Base-by-base conservation (phyloP, 1,284 basidiomycete genomes). In the Ceratobasidium sp. region DNA sequence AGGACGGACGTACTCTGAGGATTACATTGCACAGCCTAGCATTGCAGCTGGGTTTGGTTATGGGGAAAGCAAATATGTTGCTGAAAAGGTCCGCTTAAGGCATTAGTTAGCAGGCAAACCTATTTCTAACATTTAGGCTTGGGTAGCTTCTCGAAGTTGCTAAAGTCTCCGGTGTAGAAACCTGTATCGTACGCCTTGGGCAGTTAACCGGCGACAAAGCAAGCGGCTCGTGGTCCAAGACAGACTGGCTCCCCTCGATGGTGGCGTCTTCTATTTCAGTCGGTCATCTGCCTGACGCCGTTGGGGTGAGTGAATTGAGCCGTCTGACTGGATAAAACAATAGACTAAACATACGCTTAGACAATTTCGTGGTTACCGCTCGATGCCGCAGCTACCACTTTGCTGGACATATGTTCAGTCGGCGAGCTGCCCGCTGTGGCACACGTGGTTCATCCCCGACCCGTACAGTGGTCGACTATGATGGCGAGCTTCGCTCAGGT, bases 1-100 rank as follows among this genome's bases (percentile, higher is more conserved):
- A 14, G 46, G 62, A 21, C 52, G 50, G 7, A n/a, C 46, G 41
- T 59, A 58, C 62, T 28, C 61, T 26, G 75, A 76, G 49, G 54
- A 54, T 11, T 62, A 71, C 30, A 46, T 71, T 28, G 32, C 59
- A 28, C 35, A 73, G n/a, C 28, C 71, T 6, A 54, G 28, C 26
- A 35, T 58, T 30, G 16, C 55, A 18, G 43, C 47, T 32, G 73
- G 71, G 9, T 58, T 55, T 41, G 75, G 75, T 44, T 76, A 76
- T 38, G 74, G 75, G 4, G 75, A 76, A 28, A 73, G 70, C 59
- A 76, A 76, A 47, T 72, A 72, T 35, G 73, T 74, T 50, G 73
- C 74, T 30, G 75, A 76, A 49, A 74, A 57, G 58, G 69, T 72
- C 21, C 26, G 23, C 21, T 18, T 5, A 43, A 47, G n/a, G 28